A percentile compares a stretch with the other conserved stretches of the same genome.
phyloP scores from a whole-genome alignment of 2,329 filamentous ascomycete species.

The Ilyonectria sp. region DNA sequence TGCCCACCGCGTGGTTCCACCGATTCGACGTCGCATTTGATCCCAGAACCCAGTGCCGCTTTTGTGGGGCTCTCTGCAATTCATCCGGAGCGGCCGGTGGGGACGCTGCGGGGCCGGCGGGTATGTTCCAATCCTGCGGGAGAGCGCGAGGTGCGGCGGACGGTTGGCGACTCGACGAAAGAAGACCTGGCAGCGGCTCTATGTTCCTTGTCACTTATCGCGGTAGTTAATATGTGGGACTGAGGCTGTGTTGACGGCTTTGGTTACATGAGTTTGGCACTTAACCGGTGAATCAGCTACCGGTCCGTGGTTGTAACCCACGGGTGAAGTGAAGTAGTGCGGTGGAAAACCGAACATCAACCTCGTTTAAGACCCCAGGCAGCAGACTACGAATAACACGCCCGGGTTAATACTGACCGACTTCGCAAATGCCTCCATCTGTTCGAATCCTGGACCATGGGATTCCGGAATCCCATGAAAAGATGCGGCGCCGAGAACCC shows the following conservation, averaged over 20 bases:
- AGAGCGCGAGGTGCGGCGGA: not conserved
- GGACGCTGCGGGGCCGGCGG: conserved; percentile 17
- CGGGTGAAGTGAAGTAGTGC: no score
- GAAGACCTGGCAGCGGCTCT: not conserved
- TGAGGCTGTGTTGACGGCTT: not conserved
- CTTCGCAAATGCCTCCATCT: conserved; percentile 13
- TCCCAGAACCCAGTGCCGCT: conserved; percentile 37
- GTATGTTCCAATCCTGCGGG: not conserved
- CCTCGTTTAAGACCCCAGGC: not conserved
- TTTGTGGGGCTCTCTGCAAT: conserved; percentile 45
- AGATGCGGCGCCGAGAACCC: not conserved
- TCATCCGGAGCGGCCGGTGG: conserved; percentile 44
- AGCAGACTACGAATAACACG: no score
- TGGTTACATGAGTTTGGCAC: not conserved
- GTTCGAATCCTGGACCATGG: conserved; percentile 10
- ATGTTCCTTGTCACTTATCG: conserved; percentile 36
- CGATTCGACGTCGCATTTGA: conserved; percentile 34
- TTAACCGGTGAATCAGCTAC: not conserved
- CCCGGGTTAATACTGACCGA: not conserved
- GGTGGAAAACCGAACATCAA: not conserved
- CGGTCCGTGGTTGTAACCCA: no score
- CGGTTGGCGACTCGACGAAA: not conserved
- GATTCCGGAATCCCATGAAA: conserved; percentile 6
- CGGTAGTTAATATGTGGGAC: conserved; percentile 1
- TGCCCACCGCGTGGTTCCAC: conserved; percentile 24